phyloP scores from a whole-genome alignment of 1,284 basidiomycete species.

The Mycena citricolor region DNA sequence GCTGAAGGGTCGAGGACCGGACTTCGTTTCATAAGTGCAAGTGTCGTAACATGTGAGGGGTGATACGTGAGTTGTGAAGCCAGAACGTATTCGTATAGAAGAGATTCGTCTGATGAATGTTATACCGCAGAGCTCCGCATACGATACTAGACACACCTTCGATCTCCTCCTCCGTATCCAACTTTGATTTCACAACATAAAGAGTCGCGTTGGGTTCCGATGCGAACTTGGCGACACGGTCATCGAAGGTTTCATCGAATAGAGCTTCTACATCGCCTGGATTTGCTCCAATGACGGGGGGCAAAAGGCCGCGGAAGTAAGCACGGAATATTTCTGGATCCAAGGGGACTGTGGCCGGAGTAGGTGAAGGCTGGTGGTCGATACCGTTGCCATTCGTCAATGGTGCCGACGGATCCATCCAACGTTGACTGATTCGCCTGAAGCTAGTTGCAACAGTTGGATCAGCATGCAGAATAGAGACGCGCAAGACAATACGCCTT shows the following conservation, averaged over 20 bases:
- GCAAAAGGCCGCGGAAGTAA: slow-evolving; percentile 71
- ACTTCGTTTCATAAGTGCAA: slow-evolving; percentile 93
- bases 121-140: background rate
- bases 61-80: slow-evolving; percentile 80
- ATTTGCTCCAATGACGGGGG: slow-evolving; percentile 69
- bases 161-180: slow-evolving; percentile 55
- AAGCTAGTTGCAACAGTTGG: no score
- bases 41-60: slow-evolving; percentile 77
- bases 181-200: slow-evolving; percentile 67
- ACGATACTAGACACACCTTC: slow-evolving; percentile 50
- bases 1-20: slow-evolving; percentile 78
- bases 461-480: no score
- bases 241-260: slow-evolving; percentile 75
- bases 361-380: slow-evolving; percentile 16
- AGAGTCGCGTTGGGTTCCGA: slow-evolving; percentile 47
- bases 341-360: slow-evolving; percentile 39
- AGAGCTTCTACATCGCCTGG: slow-evolving; percentile 63
- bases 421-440: no score
- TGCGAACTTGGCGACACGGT: slow-evolving; percentile 72
- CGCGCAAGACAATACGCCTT: no score
- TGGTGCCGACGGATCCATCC: slow-evolving; percentile 14
- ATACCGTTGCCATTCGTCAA: slow-evolving; percentile 14
- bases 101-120: slow-evolving; percentile 55
- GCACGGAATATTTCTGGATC: slow-evolving; percentile 62
- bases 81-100: slow-evolving; percentile 68